A percentile compares a stretch with the other conserved stretches of the same genome.
Evolutionary conservation across 257 asterid species (phyloP).

Genomic region (Eustoma russellianum): DNA sequence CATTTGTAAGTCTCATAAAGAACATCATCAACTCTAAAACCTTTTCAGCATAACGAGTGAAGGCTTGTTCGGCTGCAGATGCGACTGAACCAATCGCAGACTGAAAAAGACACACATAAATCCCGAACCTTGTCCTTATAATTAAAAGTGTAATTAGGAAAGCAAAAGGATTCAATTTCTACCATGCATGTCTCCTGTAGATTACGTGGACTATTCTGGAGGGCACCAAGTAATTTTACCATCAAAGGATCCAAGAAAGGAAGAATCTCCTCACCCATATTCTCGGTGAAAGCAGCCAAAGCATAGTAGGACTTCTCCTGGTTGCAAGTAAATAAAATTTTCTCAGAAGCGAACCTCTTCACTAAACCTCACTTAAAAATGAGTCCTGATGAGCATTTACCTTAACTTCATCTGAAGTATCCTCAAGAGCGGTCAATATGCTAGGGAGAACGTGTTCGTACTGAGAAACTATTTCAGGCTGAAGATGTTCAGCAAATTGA

Average conservation of each 20-base stretch:
- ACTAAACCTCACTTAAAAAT: neutral
- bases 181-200: slow-evolving; percentile 99
- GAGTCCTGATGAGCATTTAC: slow-evolving; percentile 23
- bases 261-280: slow-evolving; percentile 97
- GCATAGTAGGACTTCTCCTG: slow-evolving; percentile 99
- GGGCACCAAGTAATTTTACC: slow-evolving; percentile 73
- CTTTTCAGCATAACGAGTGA: slow-evolving; percentile 85
- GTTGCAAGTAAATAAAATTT: slow-evolving; percentile 10
- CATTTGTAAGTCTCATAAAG: slow-evolving; percentile 92
- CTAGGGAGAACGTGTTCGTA: slow-evolving; percentile 85
- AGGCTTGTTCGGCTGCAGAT: slow-evolving; percentile 94
- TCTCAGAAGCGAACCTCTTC: neutral
- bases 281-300: slow-evolving; percentile 97
- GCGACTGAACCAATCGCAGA: slow-evolving; percentile 99
- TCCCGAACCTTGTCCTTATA: neutral
- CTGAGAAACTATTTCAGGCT: slow-evolving; percentile 91
- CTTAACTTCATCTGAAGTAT: slow-evolving; percentile 96
- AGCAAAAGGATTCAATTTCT: slow-evolving; percentile 12
- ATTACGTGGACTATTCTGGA: slow-evolving; percentile 77
- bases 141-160: neutral
- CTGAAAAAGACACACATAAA: slow-evolving; percentile 30
- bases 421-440: slow-evolving; percentile 87
- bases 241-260: slow-evolving; percentile 87
- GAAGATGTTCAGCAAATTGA: slow-evolving; percentile 93
- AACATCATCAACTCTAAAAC: slow-evolving; percentile 90